Conservation (phyloP, 1,284 basidiomycete genomes). For the Flammula alnicola region DNA sequence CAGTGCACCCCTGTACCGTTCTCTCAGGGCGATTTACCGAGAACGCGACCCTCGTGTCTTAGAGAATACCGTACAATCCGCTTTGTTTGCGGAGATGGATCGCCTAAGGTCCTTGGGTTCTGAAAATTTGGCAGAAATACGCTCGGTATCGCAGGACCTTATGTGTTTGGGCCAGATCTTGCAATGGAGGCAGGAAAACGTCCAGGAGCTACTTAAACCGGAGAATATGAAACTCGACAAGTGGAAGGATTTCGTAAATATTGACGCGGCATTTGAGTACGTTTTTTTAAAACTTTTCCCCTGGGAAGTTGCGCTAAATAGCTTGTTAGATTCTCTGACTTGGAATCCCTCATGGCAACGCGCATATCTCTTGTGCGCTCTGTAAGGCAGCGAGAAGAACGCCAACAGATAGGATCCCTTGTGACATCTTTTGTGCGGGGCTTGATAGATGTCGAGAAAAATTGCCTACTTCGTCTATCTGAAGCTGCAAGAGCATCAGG, state of each 20-base stretch:
- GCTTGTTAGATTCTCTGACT: conserved; percentile 69
- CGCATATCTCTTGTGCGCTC: conserved; percentile 84
- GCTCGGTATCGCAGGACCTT: conserved; percentile 66
- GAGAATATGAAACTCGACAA: conserved; percentile 39
- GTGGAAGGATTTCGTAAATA: conserved; percentile 50
- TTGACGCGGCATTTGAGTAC: conserved; percentile 69
- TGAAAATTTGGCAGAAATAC: conserved; percentile 80
- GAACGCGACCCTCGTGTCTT: conserved; percentile 62
- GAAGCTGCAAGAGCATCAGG: conserved; percentile 73
- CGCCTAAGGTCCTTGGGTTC: conserved; percentile 70
- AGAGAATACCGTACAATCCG: conserved; percentile 50
- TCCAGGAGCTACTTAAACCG: conserved; percentile 42
- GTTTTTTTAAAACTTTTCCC: conserved; percentile 34
- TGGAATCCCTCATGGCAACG: conserved; percentile 83
- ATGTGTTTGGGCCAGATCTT: conserved; percentile 81
- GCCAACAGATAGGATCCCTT: conserved; percentile 74
- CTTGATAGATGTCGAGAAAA: conserved; percentile 68
- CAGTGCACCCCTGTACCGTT: conserved; percentile 74
- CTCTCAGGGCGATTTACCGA: conserved; percentile 78
- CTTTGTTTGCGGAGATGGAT: conserved; percentile 64
- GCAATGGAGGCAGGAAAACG: conserved; percentile 50
- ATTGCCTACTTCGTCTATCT: conserved; percentile 76
- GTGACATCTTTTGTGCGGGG: conserved; percentile 56
- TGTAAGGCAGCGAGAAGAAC: conserved; percentile 64
- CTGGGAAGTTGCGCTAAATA: neutral